Conservation (phyloP, 768 basidiomycete species). For the Strobilomyces confusus region DNA sequence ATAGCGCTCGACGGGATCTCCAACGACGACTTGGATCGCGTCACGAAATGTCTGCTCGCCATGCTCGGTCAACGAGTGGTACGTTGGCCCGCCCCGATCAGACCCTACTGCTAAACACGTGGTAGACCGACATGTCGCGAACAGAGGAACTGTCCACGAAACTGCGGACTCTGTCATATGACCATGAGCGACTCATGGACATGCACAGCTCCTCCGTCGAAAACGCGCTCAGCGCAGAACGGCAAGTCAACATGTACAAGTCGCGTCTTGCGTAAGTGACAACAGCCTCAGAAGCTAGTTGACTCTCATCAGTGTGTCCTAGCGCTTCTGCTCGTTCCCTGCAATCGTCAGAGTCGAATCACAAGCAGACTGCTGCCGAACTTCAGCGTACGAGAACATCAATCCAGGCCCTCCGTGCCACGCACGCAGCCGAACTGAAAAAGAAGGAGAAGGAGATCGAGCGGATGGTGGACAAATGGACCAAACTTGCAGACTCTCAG, state of each 20-base stretch:
- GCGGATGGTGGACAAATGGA: conserved; percentile 69
- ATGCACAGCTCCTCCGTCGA: conserved; percentile 62
- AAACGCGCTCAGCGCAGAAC: conserved; percentile 65
- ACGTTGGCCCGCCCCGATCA: conserved; percentile 28
- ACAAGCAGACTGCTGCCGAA: conserved; percentile 67
- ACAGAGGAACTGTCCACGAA: conserved; percentile 75
- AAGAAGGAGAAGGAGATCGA: conserved; percentile 81
- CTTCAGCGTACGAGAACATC: conserved; percentile 69
- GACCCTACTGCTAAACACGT: conserved; percentile 15
- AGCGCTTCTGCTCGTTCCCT: conserved; percentile 54
- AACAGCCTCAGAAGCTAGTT: background rate
- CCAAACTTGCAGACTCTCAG: conserved; percentile 66
- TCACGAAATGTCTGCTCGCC: conserved; percentile 71
- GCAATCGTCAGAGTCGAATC: conserved; percentile 56
- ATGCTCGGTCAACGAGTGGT: conserved; percentile 79
- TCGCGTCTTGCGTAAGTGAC: conserved; percentile 62
- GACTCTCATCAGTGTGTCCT: conserved; percentile 6
- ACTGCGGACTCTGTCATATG: conserved; percentile 72
- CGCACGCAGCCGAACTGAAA: conserved; percentile 69
- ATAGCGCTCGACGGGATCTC: conserved; percentile 64
- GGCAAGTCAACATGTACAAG: conserved; percentile 72
- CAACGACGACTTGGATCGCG: conserved; percentile 47
- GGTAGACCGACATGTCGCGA: conserved; percentile 69
- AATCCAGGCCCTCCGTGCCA: conserved; percentile 64
- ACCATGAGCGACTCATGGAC: conserved; percentile 68